Evolutionary conservation across 257 asterid genomes (phyloP).

Genomic region (Petunia secreta): DNA sequence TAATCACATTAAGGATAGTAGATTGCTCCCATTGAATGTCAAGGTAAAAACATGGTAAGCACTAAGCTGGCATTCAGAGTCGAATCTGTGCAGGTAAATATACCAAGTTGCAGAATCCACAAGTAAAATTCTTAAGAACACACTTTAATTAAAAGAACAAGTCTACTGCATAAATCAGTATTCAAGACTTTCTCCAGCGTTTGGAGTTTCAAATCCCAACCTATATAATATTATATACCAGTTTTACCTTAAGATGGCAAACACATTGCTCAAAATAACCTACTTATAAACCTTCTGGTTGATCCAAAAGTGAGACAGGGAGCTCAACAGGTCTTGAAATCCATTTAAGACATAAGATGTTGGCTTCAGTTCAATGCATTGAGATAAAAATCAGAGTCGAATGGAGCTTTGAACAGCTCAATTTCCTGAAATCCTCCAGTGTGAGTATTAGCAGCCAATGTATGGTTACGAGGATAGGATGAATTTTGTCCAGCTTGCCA

Average conservation of each 20-base stretch:
- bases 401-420: slow-evolving; percentile 50
- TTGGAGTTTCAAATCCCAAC: slow-evolving; percentile 9
- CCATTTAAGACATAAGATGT: neutral
- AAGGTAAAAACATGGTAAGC: neutral
- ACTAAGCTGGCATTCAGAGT: neutral
- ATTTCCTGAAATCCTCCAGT: slow-evolving; percentile 45
- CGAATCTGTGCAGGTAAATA: neutral
- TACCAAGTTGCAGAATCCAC: slow-evolving; percentile 13
- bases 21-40: too few species aligned
- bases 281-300: neutral
- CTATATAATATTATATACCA: slow-evolving; percentile 23
- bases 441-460: slow-evolving; percentile 39
- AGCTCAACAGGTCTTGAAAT: neutral
- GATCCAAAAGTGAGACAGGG: neutral
- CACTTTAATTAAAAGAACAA: neutral
- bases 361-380: slow-evolving; percentile 43
- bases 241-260: neutral
- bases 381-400: slow-evolving; percentile 53
- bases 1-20: too few species aligned
- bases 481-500: slow-evolving; percentile 59
- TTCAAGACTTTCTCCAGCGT: neutral
- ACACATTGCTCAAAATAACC: neutral
- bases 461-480: slow-evolving; percentile 35
- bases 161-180: slow-evolving; percentile 5
- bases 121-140: neutral